Evolutionary conservation across 2,329 filamentous ascomycete genomes (phyloP).

Genomic region (Cordyceps tenuipes): DNA sequence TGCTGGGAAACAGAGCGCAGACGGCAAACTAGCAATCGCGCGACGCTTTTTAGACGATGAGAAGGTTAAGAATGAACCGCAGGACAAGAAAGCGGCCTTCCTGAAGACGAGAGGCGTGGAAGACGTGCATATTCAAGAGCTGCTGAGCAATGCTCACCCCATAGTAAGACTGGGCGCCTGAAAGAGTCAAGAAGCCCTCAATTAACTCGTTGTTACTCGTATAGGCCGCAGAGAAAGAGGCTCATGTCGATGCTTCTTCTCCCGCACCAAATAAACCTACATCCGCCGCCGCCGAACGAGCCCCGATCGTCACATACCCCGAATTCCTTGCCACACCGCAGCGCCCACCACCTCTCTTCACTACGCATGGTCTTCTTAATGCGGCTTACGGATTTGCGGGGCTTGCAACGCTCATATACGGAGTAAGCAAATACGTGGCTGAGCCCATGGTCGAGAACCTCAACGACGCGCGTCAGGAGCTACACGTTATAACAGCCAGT

Average conservation of each 20-base stretch:
- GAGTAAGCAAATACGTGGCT: conserved; percentile 60
- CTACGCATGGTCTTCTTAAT: conserved; percentile 48
- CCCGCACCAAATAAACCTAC: conserved; percentile 20
- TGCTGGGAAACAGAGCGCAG: conserved; percentile 13
- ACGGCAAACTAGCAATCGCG: conserved; percentile 51
- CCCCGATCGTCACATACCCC: conserved; percentile 61
- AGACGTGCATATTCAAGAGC: conserved; percentile 56
- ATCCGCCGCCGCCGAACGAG: conserved; percentile 32
- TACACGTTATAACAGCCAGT: conserved; percentile 38
- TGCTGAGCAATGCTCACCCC: conserved; percentile 38
- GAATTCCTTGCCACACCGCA: conserved; percentile 55
- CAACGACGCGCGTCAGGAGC: conserved; percentile 43
- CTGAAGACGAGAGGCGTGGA: conserved; percentile 67
- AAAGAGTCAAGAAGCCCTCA: not conserved
- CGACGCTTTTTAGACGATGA: conserved; percentile 69
- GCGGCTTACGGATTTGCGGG: conserved; percentile 50
- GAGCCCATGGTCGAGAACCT: conserved; percentile 50
- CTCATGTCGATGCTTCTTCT: not conserved
- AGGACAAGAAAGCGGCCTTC: conserved; percentile 68
- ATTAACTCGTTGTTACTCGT: not conserved
- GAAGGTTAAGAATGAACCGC: conserved; percentile 57
- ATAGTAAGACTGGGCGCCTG: not conserved
- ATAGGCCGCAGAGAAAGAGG: not conserved
- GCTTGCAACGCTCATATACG: conserved; percentile 58
- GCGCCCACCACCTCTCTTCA: conserved; percentile 53